Base-by-base conservation (phyloP, 768 basidiomycete species). In the Wakefieldia striispora region DNA sequence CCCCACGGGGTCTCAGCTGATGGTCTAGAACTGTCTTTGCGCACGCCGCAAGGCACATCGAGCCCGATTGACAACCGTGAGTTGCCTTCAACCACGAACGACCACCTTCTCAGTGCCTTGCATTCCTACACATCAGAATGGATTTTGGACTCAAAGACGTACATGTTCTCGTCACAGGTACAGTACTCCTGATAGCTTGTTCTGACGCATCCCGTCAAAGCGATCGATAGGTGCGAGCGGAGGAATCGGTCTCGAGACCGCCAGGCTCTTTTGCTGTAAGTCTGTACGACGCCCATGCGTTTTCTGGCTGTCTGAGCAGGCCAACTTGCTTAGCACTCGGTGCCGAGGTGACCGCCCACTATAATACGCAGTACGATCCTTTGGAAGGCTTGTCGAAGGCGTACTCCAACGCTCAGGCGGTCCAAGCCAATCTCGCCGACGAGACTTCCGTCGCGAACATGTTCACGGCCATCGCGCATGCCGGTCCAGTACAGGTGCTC, bases 81-180 rank as follows among this genome's bases (percentile, higher is more conserved):
- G 21, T 40, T 40, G 14, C 35, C 31, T 24, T 39, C 14, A 16
- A 33, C 36, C 41, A 37, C 43, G 16, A n/a, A 41, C 52, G 13
- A 44, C 41, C 38, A 43, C 37, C 21, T 24, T 26, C 37, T 29
- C 35, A 34, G 21, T 23, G 19, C 34, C 34, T 12, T 19, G 6
- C 40, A 16, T 23, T 31, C 34, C 21, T 10, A 17, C 4, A 41
- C 17, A n/a, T n/a, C 20, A 40, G 19, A 19, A 78, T 78, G 77
- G 83, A 88, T 62, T 69, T 88, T 5, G 78, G 73, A 19, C 69
- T 88, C 43, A 64, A 77, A 45, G 73, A 67, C 47, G 79, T 84
- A 8, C 86, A 88, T 63, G 84, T 86, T 34, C 73, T 88, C 16
- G 74, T 88, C 24, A 87, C 86, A 51, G 86, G 86, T 83, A 42